These are phyloP conservation scores for Madurella mycetomatis DNA, from an alignment of 2,329 filamentous ascomycete species.

Conservation along the genomic window DNA sequence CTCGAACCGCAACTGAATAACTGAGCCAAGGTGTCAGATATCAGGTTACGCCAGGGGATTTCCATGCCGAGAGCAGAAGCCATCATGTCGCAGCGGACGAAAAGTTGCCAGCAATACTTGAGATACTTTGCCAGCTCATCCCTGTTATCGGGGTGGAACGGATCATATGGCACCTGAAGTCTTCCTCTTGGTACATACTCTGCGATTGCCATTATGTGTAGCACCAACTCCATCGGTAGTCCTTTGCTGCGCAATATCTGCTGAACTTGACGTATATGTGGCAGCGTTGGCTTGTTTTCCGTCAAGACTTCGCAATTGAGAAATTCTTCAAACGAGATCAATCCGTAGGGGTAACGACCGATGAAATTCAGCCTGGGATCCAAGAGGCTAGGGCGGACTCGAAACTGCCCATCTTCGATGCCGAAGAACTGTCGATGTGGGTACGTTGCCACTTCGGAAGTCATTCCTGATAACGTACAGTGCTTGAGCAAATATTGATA, in stretches of 20 bases:
- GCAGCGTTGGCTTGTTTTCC: background rate
- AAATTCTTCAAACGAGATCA: constrained; percentile 12
- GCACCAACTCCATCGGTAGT: constrained; percentile 19
- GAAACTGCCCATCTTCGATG: constrained; percentile 15
- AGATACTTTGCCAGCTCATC: constrained; percentile 27
- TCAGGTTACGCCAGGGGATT: background rate
- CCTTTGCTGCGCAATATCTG: constrained; percentile 12
- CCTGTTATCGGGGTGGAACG: constrained; percentile 20
- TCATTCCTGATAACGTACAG: background rate
- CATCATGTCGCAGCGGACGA: constrained; percentile 27
- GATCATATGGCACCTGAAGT: constrained; percentile 18
- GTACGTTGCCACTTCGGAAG: constrained; percentile 10
- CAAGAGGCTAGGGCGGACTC: background rate
- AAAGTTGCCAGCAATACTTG: constrained; percentile 27
- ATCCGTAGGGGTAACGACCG: constrained; percentile 9
- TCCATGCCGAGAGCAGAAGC: too few species aligned
- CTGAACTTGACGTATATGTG: constrained; percentile 8
- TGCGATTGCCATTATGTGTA: constrained; percentile 16
- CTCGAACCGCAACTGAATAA: too few species aligned
- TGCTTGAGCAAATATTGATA: constrained; percentile 19
- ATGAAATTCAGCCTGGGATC: background rate
- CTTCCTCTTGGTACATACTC: constrained; percentile 10
- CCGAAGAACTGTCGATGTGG: constrained; percentile 24
- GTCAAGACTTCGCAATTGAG: background rate
- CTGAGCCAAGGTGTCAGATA: background rate